phyloP scores from a whole-genome alignment of 352 stramenopile genomes.

The Globisporangium mamillatum region DNA sequence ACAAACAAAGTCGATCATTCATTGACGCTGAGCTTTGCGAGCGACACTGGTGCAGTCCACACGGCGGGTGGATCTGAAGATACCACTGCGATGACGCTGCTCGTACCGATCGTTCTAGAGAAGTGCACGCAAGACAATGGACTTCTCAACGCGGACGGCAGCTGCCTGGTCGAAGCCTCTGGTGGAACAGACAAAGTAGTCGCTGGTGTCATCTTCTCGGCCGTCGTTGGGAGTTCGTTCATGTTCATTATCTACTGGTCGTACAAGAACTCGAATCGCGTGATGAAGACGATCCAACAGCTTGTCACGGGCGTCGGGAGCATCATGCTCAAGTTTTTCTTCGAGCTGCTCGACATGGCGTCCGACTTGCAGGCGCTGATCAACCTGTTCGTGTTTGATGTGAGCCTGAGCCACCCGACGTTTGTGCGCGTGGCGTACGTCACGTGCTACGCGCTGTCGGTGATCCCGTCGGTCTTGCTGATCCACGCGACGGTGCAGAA shows the following conservation, averaged over 20 bases:
- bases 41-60: not conserved
- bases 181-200: conserved; percentile 12
- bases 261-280: conserved; percentile 21
- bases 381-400: conserved; percentile 24
- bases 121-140: conserved; percentile 16
- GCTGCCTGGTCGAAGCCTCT: conserved; percentile 16
- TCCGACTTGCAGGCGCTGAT: conserved; percentile 20
- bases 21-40: conserved; percentile 10
- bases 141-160: conserved; percentile 13
- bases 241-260: conserved; percentile 22
- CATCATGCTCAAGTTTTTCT: conserved; percentile 16
- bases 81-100: not conserved
- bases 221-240: conserved; percentile 11
- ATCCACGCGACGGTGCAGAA: conserved; percentile 19
- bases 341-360: conserved; percentile 23
- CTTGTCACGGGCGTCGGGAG: conserved; percentile 18
- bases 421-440: conserved; percentile 22
- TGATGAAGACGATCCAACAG: conserved; percentile 15
- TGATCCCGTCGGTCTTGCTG: conserved; percentile 11
- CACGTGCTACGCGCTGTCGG: conserved; percentile 18
- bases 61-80: not conserved
- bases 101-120: conserved; percentile 4
- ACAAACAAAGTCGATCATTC: conserved; percentile 3
- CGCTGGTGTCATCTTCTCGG: conserved; percentile 17
- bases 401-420: conserved; percentile 14